Evolutionary conservation across 164 flowering plant genomes (phyloP).

Genomic region (Umbilicus rupestris): DNA sequence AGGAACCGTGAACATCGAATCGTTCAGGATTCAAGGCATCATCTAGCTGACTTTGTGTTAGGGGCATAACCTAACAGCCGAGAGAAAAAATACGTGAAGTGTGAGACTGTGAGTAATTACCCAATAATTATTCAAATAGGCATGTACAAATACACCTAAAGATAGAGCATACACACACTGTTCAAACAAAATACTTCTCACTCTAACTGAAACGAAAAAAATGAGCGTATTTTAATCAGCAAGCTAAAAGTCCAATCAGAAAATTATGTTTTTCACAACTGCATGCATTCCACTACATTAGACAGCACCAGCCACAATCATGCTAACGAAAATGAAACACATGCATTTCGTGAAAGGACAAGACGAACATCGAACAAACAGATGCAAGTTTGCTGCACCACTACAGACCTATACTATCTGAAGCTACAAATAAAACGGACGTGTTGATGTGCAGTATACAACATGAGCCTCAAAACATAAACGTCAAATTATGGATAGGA

Average conservation of each 20-base stretch:
- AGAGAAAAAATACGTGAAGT: not conserved
- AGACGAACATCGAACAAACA: too few relatives aligned
- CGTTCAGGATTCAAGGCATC: slow-evolving; percentile 79
- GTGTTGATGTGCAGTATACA: not conserved
- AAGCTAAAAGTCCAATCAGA: not conserved
- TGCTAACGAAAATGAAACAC: not conserved
- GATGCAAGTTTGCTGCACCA: too few relatives aligned
- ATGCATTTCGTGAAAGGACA: too few relatives aligned
- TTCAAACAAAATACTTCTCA: not conserved
- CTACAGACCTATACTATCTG: not conserved
- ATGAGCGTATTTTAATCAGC: not conserved
- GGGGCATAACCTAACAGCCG: slow-evolving; percentile 55
- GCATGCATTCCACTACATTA: not conserved
- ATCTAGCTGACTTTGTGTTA: slow-evolving; percentile 79
- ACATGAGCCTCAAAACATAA: too few relatives aligned
- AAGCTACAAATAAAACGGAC: not conserved
- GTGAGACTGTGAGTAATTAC: not conserved
- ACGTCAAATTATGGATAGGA: too few relatives aligned
- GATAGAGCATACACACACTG: not conserved
- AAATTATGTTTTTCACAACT: not conserved
- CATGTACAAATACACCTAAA: not conserved
- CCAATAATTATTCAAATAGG: not conserved
- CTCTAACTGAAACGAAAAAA: not conserved
- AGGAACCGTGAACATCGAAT: slow-evolving; percentile 35
- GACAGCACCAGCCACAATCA: not conserved